These are phyloP conservation scores for Yamadazyma kitorensis DNA, from an alignment of 805 yeast genomes.

Conservation along the genomic window DNA sequence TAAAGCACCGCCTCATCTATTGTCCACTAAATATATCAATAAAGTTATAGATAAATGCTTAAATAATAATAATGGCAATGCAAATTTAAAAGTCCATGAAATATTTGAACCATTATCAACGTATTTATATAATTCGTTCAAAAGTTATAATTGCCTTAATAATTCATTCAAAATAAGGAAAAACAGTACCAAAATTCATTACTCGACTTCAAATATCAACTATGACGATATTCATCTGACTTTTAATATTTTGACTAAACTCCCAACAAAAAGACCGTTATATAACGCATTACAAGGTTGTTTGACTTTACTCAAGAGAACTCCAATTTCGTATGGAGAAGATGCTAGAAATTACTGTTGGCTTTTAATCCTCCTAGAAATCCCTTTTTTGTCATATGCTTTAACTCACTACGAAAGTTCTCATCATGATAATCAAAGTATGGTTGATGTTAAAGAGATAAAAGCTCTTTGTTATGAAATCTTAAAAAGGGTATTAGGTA, in stretches of 20 bases:
- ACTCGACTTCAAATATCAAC: slow-evolving; percentile 49
- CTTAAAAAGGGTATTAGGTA: slow-evolving; percentile 65
- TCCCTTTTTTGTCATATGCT: slow-evolving; percentile 58
- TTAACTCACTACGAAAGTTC: slow-evolving; percentile 29
- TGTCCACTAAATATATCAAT: slow-evolving; percentile 33
- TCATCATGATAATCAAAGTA: slow-evolving; percentile 10
- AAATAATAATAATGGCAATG: slow-evolving; percentile 11
- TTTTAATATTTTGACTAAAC: slow-evolving; percentile 42
- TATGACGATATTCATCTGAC: slow-evolving; percentile 43
- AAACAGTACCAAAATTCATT: slow-evolving; percentile 30
- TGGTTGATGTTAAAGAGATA: slow-evolving; percentile 49
- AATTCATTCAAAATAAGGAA: slow-evolving; percentile 47
- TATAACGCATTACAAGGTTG: slow-evolving; percentile 52
- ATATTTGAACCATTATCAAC: slow-evolving; percentile 50
- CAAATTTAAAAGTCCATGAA: slow-evolving; percentile 20
- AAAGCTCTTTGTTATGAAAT: slow-evolving; percentile 63
- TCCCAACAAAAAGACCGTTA: slow-evolving; percentile 64
- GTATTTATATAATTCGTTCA: slow-evolving; percentile 46
- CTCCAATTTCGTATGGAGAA: slow-evolving; percentile 36
- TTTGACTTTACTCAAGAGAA: slow-evolving; percentile 48
- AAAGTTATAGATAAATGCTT: slow-evolving; percentile 34
- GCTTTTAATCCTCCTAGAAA: slow-evolving; percentile 64
- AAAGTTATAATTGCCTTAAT: slow-evolving; percentile 47
- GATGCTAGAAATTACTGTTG: slow-evolving; percentile 49
- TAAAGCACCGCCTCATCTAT: slow-evolving; percentile 7